A percentile compares a stretch with the other conserved stretches of the same genome.
Evolutionary conservation across 257 asterid genomes (phyloP).

Genomic region (Salvia splendens): DNA sequence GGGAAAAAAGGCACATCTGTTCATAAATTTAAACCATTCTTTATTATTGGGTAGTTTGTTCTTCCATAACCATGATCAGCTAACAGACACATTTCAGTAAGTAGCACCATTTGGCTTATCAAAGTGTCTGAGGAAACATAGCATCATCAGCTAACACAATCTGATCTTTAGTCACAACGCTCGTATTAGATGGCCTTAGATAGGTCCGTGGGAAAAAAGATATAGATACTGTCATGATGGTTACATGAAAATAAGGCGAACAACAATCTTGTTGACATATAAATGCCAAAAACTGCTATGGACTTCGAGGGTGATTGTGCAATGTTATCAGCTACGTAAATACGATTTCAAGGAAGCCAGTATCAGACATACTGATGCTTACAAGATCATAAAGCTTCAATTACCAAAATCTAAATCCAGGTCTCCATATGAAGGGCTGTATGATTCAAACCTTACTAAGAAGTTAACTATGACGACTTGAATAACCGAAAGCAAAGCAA

Average conservation of each 20-base stretch:
- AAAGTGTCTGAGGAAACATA: no score
- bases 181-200: no score
- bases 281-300: background rate
- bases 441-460: background rate
- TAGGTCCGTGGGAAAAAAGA: background rate
- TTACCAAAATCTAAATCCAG: background rate
- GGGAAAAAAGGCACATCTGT: background rate
- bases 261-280: conserved; percentile 1
- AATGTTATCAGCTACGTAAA: background rate
- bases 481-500: conserved; percentile 18
- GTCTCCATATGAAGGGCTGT: background rate
- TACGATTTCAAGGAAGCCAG: background rate
- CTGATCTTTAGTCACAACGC: no score
- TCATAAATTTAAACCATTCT: background rate
- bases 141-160: no score
- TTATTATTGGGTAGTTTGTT: no score
- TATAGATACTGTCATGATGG: background rate
- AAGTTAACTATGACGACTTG: background rate
- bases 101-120: no score
- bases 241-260: background rate
- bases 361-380: background rate
- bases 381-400: background rate
- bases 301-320: background rate
- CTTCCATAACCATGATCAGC: no score
- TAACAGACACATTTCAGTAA: no score